phyloP scores from a whole-genome alignment of 306 rosid species.

The Acacia acuminata region DNA sequence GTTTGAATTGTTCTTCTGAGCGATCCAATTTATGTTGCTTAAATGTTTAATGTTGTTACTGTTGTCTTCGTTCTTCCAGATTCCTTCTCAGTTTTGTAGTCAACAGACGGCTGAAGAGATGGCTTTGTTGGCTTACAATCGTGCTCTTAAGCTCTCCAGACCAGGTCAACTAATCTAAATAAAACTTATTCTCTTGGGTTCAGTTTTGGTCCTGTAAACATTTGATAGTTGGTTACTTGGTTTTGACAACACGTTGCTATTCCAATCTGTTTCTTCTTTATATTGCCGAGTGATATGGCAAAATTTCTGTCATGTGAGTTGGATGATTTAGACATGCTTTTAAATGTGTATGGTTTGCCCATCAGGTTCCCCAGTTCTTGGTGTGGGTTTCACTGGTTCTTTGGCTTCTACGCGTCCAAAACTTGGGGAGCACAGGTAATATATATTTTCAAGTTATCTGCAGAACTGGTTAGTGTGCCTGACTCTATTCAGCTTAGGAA shows the following conservation, averaged over 20 bases:
- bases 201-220: background rate
- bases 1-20: background rate
- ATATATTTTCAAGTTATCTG: slow-evolving; percentile 16
- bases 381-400: slow-evolving; percentile 89
- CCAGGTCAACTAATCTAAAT: slow-evolving; percentile 55
- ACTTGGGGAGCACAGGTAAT: slow-evolving; percentile 83
- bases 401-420: slow-evolving; percentile 68
- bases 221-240: background rate
- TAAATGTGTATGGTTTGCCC: slow-evolving; percentile 7
- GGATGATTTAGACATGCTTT: slow-evolving; percentile 17
- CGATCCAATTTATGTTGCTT: background rate
- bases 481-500: background rate
- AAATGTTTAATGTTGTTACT: background rate
- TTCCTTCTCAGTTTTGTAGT: slow-evolving; percentile 74
- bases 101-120: slow-evolving; percentile 70
- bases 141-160: slow-evolving; percentile 84
- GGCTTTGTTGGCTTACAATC: slow-evolving; percentile 88
- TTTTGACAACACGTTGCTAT: background rate
- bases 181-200: background rate
- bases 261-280: background rate
- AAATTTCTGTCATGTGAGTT: slow-evolving; percentile 1
- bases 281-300: background rate
- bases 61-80: slow-evolving; percentile 44
- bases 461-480: slow-evolving; percentile 5
- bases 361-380: slow-evolving; percentile 82